Conservation (phyloP, 129 eudicot species). For the Lonicera japonica region DNA sequence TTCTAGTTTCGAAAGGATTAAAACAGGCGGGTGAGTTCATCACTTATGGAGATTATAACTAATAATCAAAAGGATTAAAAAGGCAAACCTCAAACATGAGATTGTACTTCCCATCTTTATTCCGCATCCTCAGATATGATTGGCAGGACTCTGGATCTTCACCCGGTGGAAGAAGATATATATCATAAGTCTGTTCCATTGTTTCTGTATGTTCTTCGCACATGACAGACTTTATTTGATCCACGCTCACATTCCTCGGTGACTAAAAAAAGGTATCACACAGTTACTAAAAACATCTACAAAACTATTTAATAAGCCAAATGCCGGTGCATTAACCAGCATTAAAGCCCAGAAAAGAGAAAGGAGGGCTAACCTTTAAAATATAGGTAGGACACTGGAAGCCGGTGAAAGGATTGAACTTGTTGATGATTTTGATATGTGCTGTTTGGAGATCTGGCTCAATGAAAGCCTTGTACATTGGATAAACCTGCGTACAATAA, state of each 20-base stretch:
- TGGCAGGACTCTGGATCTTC: constrained; percentile 98
- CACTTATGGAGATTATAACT: not conserved
- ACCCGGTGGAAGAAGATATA: constrained; percentile 95
- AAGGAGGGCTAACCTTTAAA: constrained; percentile 53
- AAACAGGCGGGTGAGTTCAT: too few relatives aligned
- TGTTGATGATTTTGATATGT: constrained; percentile 81
- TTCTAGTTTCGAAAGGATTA: not conserved
- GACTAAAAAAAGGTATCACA: constrained; percentile 40
- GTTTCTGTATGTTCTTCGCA: constrained; percentile 52
- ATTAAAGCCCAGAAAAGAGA: too few relatives aligned
- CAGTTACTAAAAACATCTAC: constrained; percentile 3
- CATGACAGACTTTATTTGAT: constrained; percentile 65
- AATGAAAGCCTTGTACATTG: constrained; percentile 97
- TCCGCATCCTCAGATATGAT: constrained; percentile 92
- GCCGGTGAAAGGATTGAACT: constrained; percentile 93
- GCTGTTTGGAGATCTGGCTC: constrained; percentile 97
- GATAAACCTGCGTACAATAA: constrained; percentile 67
- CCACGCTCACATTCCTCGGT: constrained; percentile 49
- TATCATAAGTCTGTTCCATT: constrained; percentile 76
- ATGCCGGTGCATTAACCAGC: too few relatives aligned
- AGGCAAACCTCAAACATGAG: constrained; percentile 95
- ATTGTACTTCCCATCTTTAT: constrained; percentile 91
- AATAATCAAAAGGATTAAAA: too few relatives aligned
- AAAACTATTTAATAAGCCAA: not conserved
- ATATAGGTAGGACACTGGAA: constrained; percentile 89